Base-by-base conservation (phyloP, 805 yeast species). In the Candida cerambycidarum region DNA sequence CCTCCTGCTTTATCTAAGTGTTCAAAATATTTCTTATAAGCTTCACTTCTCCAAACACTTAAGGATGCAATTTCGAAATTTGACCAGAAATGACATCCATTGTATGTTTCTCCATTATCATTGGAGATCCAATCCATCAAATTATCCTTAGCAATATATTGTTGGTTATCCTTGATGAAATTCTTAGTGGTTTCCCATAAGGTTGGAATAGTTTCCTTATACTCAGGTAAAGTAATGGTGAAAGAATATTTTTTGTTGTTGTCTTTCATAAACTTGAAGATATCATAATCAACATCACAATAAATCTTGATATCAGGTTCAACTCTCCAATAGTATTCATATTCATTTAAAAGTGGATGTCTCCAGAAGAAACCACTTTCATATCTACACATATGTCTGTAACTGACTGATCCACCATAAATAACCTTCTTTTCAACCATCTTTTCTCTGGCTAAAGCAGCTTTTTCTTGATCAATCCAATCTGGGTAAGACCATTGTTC, bases 291-390 rank as follows among this genome's bases (percentile, higher is more conserved):
- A 45, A 89, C 70, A 63, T 89, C 96, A 73, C 96, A 89, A 65
- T 72, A 83, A 54, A 89, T 78, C 62, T 78, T 78, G 60, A 85
- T 77, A 59, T 81, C 86, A 14, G 97, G 96, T 65, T 89, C 97
- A 42, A 89, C 95, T 67, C 97, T 80, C 97, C 97, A 89, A 73
- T 89, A 89, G 75, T 83, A 89, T 47, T 85, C 89, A 62, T 81
- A 89, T n/a, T 86, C 83, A 42, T 71, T 71, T 74, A 89, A 61
- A 45, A 85, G 58, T 32, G 83, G 83, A 59, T 87, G 93, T 65
- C 83, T 78, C 73, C 78, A 89, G 67, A 89, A 89, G 67, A 89
- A 85, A 0, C 97, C 97, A 12, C 93, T 83, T 64, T 88, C 95
- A 58, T 75, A 89, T 58, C 97, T 77, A 63, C 97, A 89, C 97